A percentile compares a stretch with the other conserved stretches of the same genome.
Conservation (phyloP, 805 yeast genomes). For the Ogataea ramenticola region DNA sequence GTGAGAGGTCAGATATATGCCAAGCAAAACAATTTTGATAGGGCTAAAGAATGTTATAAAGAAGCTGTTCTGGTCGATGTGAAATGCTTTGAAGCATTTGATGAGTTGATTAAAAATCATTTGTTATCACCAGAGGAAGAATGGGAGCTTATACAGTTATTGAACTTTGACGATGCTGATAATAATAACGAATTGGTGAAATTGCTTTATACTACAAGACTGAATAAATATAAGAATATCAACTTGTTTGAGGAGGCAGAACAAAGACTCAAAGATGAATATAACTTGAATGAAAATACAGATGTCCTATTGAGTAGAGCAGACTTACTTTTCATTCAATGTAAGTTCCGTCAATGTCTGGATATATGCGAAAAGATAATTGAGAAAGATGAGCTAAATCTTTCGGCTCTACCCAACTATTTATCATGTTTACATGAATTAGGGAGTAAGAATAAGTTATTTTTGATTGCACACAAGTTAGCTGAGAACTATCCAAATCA, state of each 20-base stretch:
- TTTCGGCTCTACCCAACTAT: conserved; percentile 68
- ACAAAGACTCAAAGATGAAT: conserved; percentile 59
- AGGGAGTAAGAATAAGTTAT: conserved; percentile 75
- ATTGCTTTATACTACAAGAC: conserved; percentile 64
- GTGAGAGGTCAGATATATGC: conserved; percentile 79
- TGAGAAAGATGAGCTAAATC: conserved; percentile 60
- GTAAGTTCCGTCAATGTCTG: conserved; percentile 72
- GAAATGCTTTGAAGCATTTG: conserved; percentile 89
- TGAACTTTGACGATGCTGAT: conserved; percentile 67
- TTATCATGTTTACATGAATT: conserved; percentile 80
- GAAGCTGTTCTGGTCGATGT: conserved; percentile 86
- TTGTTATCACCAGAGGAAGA: conserved; percentile 79
- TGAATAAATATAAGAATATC: conserved; percentile 65
- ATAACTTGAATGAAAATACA: conserved; percentile 56
- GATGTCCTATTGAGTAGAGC: conserved; percentile 67
- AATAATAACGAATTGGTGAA: conserved; percentile 78
- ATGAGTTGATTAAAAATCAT: conserved; percentile 64
- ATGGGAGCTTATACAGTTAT: conserved; percentile 63
- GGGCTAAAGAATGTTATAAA: conserved; percentile 78
- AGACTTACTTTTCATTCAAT: conserved; percentile 63
- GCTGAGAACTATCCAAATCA: conserved; percentile 79
- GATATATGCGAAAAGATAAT: conserved; percentile 60
- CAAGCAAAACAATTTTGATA: conserved; percentile 74
- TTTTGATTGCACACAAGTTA: conserved; percentile 72
- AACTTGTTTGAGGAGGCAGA: conserved; percentile 59